Evolutionary conservation across 2,329 filamentous ascomycete genomes (phyloP), one percentile per base, ranked within the genome.

Genomic region (Camillea tinctor): DNA sequence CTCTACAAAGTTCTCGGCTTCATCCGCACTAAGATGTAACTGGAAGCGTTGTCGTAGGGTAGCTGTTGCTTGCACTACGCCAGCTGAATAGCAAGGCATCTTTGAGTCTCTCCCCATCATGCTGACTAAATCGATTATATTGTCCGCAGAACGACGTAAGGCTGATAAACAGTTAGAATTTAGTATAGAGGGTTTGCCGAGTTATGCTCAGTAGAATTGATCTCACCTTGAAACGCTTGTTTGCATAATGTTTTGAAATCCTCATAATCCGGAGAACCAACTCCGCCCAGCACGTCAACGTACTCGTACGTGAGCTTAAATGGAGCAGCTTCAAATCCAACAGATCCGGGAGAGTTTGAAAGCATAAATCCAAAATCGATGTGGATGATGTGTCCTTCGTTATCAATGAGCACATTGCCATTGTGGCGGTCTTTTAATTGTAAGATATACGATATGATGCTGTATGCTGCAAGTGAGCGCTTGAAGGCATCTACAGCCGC

Each of bases 351-450:
- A 1, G 90, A 93, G 74, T 95, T 95, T 52, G 90, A 93, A 36
- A 95, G 80, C 90, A 95, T 94, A 73, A 95, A 95, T 58, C 91
- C 91, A 74, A 95, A 95, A 75, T 95, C 91, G 62, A 95, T 95
- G 72, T 95, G 91, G 62, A 95, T 88, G 59, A 94, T 93, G 72
- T 95, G 91, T 9, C 91, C 91, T 73, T 92, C 88, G 69, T 90
- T 92, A 74, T 94, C 91, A 69, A 95, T 90, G 61, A 95, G 82
- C 15, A 95, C 89, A 70, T 95, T 95, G 57, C 91, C 91, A 71
- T 95, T 95, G 73, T 95, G 91, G 13, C 91, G 84, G 71, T 95
- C 91, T 73, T 95, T 95, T 61, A 95, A 84, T 75, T 95, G 91
- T 57, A 95, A 80, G 54, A 95, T 80, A 71, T 95, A 95, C 59